Evolutionary conservation across 441 rosid species (phyloP).

Genomic region (Populus tomentosa): DNA sequence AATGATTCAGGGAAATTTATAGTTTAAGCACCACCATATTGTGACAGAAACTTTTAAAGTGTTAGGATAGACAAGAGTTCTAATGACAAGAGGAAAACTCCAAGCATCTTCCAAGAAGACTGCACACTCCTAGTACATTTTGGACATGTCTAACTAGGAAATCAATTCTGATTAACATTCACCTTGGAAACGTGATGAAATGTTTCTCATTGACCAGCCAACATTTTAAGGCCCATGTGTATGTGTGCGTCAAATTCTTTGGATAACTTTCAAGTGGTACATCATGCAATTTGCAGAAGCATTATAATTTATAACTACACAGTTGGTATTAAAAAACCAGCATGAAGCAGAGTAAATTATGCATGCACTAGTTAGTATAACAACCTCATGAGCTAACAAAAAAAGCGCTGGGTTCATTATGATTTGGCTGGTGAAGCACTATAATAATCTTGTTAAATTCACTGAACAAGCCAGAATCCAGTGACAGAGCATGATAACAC

Average conservation of each 20-base stretch:
- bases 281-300: not conserved
- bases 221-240: not conserved
- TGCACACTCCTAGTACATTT: not conserved
- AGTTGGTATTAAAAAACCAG: not conserved
- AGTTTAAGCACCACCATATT: not conserved
- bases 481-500: not conserved
- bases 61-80: not conserved
- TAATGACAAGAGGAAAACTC: not conserved
- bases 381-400: not conserved
- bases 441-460: not conserved
- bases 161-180: not conserved
- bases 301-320: not conserved
- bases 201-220: not conserved
- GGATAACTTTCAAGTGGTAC: not conserved
- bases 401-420: not conserved
- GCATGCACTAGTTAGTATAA: not conserved
- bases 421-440: not conserved
- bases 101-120: not conserved
- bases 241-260: not conserved
- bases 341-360: not conserved
- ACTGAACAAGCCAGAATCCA: not conserved
- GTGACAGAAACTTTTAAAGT: not conserved
- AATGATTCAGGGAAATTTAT: not conserved
- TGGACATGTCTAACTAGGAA: not conserved
- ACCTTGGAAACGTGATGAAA: not conserved